Evolutionary conservation across 805 yeast species (phyloP).

Genomic region (Isabelozyma heimii): DNA sequence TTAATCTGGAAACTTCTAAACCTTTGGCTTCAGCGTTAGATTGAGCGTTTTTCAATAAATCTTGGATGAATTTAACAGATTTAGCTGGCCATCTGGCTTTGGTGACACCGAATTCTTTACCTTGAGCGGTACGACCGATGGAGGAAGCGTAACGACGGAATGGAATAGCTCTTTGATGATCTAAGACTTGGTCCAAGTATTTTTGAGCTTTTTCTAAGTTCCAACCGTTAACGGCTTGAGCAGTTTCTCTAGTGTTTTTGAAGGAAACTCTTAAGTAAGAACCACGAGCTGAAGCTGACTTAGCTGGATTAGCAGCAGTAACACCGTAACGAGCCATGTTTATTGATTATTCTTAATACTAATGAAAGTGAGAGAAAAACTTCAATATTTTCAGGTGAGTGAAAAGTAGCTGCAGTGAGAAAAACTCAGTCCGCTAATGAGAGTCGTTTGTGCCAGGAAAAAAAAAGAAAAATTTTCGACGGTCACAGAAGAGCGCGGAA

Average conservation of each 20-base stretch:
- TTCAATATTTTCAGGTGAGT: not conserved
- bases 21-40: constrained; percentile 99
- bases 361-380: not conserved
- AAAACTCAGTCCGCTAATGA: not conserved
- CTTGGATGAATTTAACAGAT: constrained; percentile 93
- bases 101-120: constrained; percentile 99
- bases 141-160: constrained; percentile 97
- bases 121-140: constrained; percentile 99
- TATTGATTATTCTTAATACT: constrained; percentile 1
- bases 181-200: constrained; percentile 93
- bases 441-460: not conserved
- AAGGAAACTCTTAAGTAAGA: constrained; percentile 98
- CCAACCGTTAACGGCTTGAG: constrained; percentile 98
- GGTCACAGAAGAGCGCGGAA: not conserved
- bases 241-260: constrained; percentile 99
- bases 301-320: constrained; percentile 98
- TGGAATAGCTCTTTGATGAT: constrained; percentile 99
- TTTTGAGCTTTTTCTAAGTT: constrained; percentile 91
- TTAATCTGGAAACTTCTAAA: constrained; percentile 90
- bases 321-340: constrained; percentile 99
- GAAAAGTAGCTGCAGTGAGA: not conserved
- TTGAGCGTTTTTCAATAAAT: constrained; percentile 94
- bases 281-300: constrained; percentile 99
- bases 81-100: constrained; percentile 99
- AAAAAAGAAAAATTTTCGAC: not conserved